phyloP scores from a whole-genome alignment of 768 basidiomycete species.

The Gyrodon lividus region DNA sequence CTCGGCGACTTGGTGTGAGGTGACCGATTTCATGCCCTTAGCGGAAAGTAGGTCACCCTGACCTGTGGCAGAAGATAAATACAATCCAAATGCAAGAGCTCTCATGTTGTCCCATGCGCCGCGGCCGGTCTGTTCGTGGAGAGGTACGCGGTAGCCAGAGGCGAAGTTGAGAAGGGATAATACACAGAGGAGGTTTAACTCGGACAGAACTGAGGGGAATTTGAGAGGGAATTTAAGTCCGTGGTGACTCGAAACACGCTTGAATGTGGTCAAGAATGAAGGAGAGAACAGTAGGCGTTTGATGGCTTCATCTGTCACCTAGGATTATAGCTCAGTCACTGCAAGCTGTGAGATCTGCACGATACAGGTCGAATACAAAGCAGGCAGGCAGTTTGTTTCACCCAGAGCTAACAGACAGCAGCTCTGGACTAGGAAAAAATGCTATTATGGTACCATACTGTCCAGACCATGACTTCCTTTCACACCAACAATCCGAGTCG shows the following conservation, averaged over 20 bases:
- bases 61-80: slow-evolving; percentile 59
- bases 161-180: slow-evolving; percentile 82
- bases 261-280: slow-evolving; percentile 60
- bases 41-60: slow-evolving; percentile 62
- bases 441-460: too few relatives aligned
- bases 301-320: slow-evolving; percentile 62
- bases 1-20: slow-evolving; percentile 61
- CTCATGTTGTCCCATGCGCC: slow-evolving; percentile 86
- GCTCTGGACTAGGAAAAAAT: too few relatives aligned
- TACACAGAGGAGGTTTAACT: slow-evolving; percentile 79
- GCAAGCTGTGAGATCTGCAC: slow-evolving; percentile 4
- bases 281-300: slow-evolving; percentile 62
- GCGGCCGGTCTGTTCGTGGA: slow-evolving; percentile 70
- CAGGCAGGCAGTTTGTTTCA: neutral
- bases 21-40: slow-evolving; percentile 57
- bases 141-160: slow-evolving; percentile 73
- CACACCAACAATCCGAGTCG: too few relatives aligned
- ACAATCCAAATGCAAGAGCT: slow-evolving; percentile 69
- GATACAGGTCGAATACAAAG: neutral
- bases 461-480: too few relatives aligned
- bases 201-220: slow-evolving; percentile 68
- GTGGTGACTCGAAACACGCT: slow-evolving; percentile 59
- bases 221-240: slow-evolving; percentile 77
- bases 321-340: slow-evolving; percentile 6
- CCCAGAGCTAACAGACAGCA: too few relatives aligned